phyloP scores from a whole-genome alignment of 768 basidiomycete genomes.

The Calvatia gigantea region DNA sequence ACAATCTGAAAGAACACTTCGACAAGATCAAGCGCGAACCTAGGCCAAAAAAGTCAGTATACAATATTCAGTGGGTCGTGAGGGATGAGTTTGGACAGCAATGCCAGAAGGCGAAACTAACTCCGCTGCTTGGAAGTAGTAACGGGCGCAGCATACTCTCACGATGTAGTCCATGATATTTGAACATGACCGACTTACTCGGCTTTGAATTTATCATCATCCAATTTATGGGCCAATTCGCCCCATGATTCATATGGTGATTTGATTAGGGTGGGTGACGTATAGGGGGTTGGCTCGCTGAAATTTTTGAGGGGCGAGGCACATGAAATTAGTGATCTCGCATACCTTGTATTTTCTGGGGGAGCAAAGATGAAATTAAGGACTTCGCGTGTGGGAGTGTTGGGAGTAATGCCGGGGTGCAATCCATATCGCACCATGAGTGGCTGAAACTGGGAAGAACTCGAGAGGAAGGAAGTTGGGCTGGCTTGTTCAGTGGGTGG shows the following conservation, averaged over 20 bases:
- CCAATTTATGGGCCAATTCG: slow-evolving; percentile 66
- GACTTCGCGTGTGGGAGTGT: slow-evolving; percentile 63
- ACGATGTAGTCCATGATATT: slow-evolving; percentile 23
- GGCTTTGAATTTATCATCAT: slow-evolving; percentile 68
- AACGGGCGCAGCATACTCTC: slow-evolving; percentile 12
- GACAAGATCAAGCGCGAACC: slow-evolving; percentile 89
- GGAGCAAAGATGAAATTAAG: slow-evolving; percentile 74
- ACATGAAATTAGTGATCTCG: slow-evolving; percentile 22
- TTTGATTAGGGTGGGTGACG: slow-evolving; percentile 27
- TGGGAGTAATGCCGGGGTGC: slow-evolving; percentile 48
- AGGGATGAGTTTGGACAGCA: slow-evolving; percentile 15
- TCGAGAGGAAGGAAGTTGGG: slow-evolving; percentile 17
- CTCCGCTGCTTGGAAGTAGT: neutral
- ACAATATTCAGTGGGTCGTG: slow-evolving; percentile 12
- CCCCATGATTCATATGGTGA: slow-evolving; percentile 72
- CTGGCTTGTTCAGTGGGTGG: slow-evolving; percentile 21
- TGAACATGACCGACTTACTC: slow-evolving; percentile 67
- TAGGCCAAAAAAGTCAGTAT: slow-evolving; percentile 29
- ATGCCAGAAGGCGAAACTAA: slow-evolving; percentile 10
- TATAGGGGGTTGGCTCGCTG: slow-evolving; percentile 38
- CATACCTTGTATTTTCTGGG: slow-evolving; percentile 51
- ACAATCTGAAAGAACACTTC: slow-evolving; percentile 95
- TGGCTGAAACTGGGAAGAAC: slow-evolving; percentile 27
- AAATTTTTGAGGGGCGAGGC: slow-evolving; percentile 11
- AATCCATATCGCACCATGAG: slow-evolving; percentile 47